A percentile compares a stretch with the other conserved stretches of the same genome.
Evolutionary conservation across 148 eudicot genomes (phyloP).

Genomic region (Vaccinium macrocarpon): DNA sequence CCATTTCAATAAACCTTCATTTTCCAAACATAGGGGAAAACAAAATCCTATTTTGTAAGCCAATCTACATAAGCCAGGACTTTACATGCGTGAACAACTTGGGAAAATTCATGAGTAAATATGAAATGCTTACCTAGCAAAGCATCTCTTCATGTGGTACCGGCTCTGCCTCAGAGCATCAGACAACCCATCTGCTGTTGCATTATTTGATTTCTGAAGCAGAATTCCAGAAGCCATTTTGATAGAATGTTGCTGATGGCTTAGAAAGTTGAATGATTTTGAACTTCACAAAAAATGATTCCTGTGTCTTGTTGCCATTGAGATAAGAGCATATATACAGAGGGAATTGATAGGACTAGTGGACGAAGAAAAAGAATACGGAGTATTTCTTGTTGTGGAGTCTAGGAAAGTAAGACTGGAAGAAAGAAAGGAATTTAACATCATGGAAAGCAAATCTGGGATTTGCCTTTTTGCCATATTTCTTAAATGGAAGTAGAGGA

Average conservation of each 20-base stretch:
- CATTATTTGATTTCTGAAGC: slow-evolving; percentile 33
- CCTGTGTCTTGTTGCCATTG: neutral
- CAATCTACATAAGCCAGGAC: neutral
- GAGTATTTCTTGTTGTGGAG: slow-evolving; percentile 42
- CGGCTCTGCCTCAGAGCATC: slow-evolving; percentile 63
- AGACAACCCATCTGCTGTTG: slow-evolving; percentile 51
- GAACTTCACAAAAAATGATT: neutral
- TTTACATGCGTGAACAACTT: neutral
- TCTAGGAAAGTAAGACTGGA: slow-evolving; percentile 34
- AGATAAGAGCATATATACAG: slow-evolving; percentile 12
- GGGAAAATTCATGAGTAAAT: neutral
- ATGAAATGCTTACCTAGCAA: slow-evolving; percentile 41
- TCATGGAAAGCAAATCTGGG: slow-evolving; percentile 12
- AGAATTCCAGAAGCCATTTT: slow-evolving; percentile 46
- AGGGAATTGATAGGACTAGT: neutral
- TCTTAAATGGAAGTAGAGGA: slow-evolving; percentile 12
- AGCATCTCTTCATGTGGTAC: slow-evolving; percentile 73
- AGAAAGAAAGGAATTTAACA: slow-evolving; percentile 35
- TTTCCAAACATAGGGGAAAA: neutral
- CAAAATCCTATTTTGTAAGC: neutral
- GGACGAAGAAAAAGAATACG: slow-evolving; percentile 30
- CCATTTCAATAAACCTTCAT: slow-evolving; percentile 42
- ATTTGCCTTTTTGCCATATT: neutral
- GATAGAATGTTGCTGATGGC: neutral
- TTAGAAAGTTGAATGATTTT: slow-evolving; percentile 2